Evolutionary conservation across 1,139 yeast genomes (phyloP), one percentile per base, ranked within the genome.

Genomic region (Saccharomyces pastorianus): DNA sequence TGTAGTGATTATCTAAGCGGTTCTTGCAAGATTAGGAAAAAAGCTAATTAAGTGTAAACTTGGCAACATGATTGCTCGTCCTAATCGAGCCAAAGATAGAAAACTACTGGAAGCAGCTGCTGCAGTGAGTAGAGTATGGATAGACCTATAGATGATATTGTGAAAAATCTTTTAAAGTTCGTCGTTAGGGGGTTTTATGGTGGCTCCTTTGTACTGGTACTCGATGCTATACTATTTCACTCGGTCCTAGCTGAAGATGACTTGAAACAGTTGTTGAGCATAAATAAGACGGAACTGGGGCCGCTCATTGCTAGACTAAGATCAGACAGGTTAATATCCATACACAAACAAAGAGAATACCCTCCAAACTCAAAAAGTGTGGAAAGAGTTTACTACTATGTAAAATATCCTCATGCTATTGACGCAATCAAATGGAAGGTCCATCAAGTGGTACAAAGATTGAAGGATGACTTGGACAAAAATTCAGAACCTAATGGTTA

Each of bases 361-460:
- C 88, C 85, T 49, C 78, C 80, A 6, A 86, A 83, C 58, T 86
- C 80, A 61, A 77, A 96, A 58, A 81, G 87, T 54, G 76, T 78
- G 47, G 80, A 88, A 23, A 78, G 91, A 65, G 86, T 95, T 0
- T 93, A 90, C 68, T 93, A 84, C 71, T 93, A 81, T 68, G 84
- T 93, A 55, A 96, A 89, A 65, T 83, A 82, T 67, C 89, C 97
- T 1, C 96, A 90, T 67, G 96, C 98, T 1, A 88, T 95, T 49
- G 99, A 93, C 72, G 83, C 97, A 14, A 84, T 93, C 67, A 93
- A 95, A 71, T 95, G 97, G 98, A 90, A 91, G 67, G 88, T 93
- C 58, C 97, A 93, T 68, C 81, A 88, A 48, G 79, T 95, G 46
- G 98, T 89, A 13, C 85, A 84, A 61, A 72, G 77, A 55, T 76